Percentiles rank a stretch among this genome's conserved stretches.
phyloP scores from a whole-genome alignment of 1,284 basidiomycete species.

The Ceratobasidium sp. region DNA sequence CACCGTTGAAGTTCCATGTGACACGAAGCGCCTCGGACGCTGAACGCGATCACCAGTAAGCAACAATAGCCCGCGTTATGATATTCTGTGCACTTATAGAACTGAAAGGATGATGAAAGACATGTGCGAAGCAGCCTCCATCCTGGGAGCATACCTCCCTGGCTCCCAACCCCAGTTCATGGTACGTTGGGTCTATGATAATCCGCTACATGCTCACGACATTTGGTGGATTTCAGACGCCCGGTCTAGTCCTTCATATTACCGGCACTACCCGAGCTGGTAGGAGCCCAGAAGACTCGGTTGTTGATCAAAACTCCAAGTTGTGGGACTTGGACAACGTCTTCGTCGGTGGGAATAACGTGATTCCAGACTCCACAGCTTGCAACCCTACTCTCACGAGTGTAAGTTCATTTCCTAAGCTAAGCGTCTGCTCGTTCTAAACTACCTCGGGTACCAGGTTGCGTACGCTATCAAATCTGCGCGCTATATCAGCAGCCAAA shows the following conservation, averaged over 20 bases:
- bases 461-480: slow-evolving; percentile 20
- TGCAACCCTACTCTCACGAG: slow-evolving; percentile 39
- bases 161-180: slow-evolving; percentile 36
- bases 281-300: neutral
- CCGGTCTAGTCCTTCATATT: slow-evolving; percentile 26
- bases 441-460: neutral
- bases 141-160: slow-evolving; percentile 27
- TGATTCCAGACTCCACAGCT: slow-evolving; percentile 36
- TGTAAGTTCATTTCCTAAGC: slow-evolving; percentile 2
- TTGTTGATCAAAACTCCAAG: slow-evolving; percentile 32
- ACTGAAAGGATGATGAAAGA: slow-evolving; percentile 28
- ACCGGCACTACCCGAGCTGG: slow-evolving; percentile 33
- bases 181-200: slow-evolving; percentile 13
- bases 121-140: slow-evolving; percentile 16
- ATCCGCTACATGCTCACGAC: too few species aligned
- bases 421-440: neutral
- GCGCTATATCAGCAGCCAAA: neutral
- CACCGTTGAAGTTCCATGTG: slow-evolving; percentile 52
- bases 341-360: slow-evolving; percentile 33
- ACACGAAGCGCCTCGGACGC: neutral
- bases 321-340: slow-evolving; percentile 3
- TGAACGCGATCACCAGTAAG: slow-evolving; percentile 11
- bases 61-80: too few species aligned
- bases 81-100: too few species aligned
- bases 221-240: too few species aligned